These are phyloP conservation scores for Lodderomyces parapsilosis DNA, from an alignment of 1,139 yeast genomes.

Conservation along the genomic window DNA sequence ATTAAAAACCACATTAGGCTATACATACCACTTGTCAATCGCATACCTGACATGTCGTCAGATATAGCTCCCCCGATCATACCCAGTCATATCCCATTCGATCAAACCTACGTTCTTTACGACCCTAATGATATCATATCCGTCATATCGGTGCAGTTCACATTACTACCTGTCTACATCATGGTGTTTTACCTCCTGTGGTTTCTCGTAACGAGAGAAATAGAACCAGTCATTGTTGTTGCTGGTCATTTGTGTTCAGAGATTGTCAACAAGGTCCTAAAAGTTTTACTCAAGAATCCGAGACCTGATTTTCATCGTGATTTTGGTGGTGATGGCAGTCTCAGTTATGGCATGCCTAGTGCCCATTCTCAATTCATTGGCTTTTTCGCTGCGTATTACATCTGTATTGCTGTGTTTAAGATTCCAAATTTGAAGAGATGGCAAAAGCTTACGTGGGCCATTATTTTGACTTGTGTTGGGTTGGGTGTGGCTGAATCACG, in stretches of 20 bases:
- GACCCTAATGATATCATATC: constrained; percentile 67
- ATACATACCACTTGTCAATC: too few species aligned
- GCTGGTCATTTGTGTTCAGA: constrained; percentile 87
- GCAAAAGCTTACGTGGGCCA: constrained; percentile 24
- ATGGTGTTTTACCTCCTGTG: constrained; percentile 81
- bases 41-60: constrained; percentile 1
- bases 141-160: constrained; percentile 62
- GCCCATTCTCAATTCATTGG: constrained; percentile 98
- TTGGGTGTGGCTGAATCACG: constrained; percentile 68
- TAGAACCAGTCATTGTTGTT: constrained; percentile 80
- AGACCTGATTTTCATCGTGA: constrained; percentile 67
- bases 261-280: constrained; percentile 64
- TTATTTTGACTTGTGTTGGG: constrained; percentile 29
- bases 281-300: constrained; percentile 63
- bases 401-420: constrained; percentile 38
- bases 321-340: constrained; percentile 43
- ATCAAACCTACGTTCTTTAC: constrained; percentile 77
- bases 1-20: too few species aligned
- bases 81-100: constrained; percentile 42
- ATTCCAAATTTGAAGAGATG: constrained; percentile 21
- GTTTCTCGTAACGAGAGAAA: constrained; percentile 78
- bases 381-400: constrained; percentile 66
- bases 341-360: constrained; percentile 93
- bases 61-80: constrained; percentile 13
- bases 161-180: constrained; percentile 80